Conservation (phyloP, 2,329 filamentous ascomycete genomes). For the Chaetoscypha palmicola region DNA sequence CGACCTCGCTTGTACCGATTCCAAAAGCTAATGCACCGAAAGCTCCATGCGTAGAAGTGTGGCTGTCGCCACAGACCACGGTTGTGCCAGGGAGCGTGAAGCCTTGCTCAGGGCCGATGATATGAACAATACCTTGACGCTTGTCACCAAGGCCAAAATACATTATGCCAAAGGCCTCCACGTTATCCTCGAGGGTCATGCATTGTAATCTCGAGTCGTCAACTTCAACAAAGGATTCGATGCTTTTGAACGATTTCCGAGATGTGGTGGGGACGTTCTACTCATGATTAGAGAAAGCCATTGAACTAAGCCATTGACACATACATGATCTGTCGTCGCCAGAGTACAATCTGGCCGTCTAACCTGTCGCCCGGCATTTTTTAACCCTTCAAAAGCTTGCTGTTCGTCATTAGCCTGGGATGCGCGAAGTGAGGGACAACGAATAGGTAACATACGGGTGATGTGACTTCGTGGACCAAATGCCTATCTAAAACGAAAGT, state of each 20-base stretch:
- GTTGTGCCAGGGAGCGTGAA: slow-evolving; percentile 97
- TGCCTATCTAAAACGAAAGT: slow-evolving; percentile 62
- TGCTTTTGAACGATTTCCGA: slow-evolving; percentile 88
- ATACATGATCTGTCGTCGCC: slow-evolving; percentile 91
- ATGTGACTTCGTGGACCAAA: slow-evolving; percentile 97
- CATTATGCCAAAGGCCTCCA: slow-evolving; percentile 91
- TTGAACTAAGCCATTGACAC: slow-evolving; percentile 30
- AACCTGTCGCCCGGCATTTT: slow-evolving; percentile 80
- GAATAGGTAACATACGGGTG: slow-evolving; percentile 57
- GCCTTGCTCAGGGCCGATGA: slow-evolving; percentile 96
- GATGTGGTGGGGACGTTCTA: slow-evolving; percentile 91
- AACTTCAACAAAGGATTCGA: slow-evolving; percentile 89
- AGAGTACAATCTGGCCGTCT: slow-evolving; percentile 94
- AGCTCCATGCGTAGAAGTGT: slow-evolving; percentile 95
- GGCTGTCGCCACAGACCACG: slow-evolving; percentile 94
- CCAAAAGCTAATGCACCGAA: slow-evolving; percentile 93
- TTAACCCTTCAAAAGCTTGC: slow-evolving; percentile 96
- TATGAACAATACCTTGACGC: slow-evolving; percentile 95
- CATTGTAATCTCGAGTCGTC: slow-evolving; percentile 91
- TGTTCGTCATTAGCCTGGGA: slow-evolving; percentile 34
- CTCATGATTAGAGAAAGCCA: not conserved
- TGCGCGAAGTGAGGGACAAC: slow-evolving; percentile 1
- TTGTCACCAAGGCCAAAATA: slow-evolving; percentile 97
- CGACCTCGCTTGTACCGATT: slow-evolving; percentile 96
- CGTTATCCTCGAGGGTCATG: slow-evolving; percentile 92